Evolutionary conservation across 768 basidiomycete species (phyloP), one percentile per base, ranked within the genome.

Genomic region (Tylopilus sp.): DNA sequence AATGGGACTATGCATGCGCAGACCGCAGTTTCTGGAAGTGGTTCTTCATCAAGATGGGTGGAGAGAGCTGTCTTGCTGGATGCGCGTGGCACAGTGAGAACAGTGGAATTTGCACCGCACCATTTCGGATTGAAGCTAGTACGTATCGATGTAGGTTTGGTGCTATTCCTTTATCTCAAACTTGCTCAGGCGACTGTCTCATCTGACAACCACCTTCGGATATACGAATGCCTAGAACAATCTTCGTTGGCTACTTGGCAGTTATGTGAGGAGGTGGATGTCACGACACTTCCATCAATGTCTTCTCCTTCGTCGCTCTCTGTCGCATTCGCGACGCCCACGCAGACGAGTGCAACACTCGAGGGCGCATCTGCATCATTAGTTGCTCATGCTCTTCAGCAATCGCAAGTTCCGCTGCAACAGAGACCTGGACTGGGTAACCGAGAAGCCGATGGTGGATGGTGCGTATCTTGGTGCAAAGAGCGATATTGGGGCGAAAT

Each of bases 401-500:
- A 84, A 63, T 71, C 72, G 34, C 71, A 71, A 30, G 53, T 66
- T 37, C 72, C 62, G 43, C n/a, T 57, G 21, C 71, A 63, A 62
- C 55, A 63, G 57, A 68, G 76, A 51, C 72, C 75, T 16, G 79
- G 81, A 1, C 55, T 74, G 22, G 86, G 83, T 0, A 85, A 82
- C 59, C 77, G 87, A 37, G 89, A 95, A 68, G 92, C 92, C 3
- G 86, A 92, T 50, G 92, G 92, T 4, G 95, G 90, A 1, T 98
- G 93, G 93, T 88, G 86, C 52, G 71, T 99, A 38, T 88, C 87
- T 9, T 99, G 95, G 94, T 98, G 95, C 71, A 92, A 92, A 64
- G 97, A 98, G 62, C 79, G 81, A 55, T 97, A 94, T 70, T 97
- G 94, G 94, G 96, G 96, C 2, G 90, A 94, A 65, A 64, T 96